Evolutionary conservation across 164 flowering plant species (phyloP).

Genomic region (Berberis thunbergii): DNA sequence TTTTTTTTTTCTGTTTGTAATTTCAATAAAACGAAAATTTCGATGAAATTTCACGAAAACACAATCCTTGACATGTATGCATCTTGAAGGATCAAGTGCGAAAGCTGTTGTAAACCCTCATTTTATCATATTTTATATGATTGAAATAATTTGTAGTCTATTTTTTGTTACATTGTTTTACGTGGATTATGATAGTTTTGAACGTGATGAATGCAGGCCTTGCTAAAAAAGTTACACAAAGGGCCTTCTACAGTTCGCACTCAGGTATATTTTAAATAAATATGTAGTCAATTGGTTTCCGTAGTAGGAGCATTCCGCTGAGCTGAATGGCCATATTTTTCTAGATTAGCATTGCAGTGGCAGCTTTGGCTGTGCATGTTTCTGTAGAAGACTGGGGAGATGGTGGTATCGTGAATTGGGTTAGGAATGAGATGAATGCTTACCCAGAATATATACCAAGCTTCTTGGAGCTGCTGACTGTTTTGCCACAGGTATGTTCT

Average conservation of each 20-base stretch:
- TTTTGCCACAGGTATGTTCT: slow-evolving; percentile 77
- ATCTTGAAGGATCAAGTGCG: too few species aligned
- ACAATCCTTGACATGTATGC: too few species aligned
- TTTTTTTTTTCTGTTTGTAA: too few species aligned
- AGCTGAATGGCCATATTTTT: slow-evolving; percentile 16
- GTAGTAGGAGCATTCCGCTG: background rate
- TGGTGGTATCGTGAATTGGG: slow-evolving; percentile 91
- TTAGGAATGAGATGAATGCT: slow-evolving; percentile 80
- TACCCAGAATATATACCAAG: slow-evolving; percentile 78
- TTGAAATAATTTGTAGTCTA: background rate
- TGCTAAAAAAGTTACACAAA: slow-evolving; percentile 70
- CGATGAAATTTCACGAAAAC: too few species aligned
- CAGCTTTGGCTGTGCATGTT: slow-evolving; percentile 97
- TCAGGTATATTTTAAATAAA: slow-evolving; percentile 34
- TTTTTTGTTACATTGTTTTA: background rate
- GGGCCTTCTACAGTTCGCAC: slow-evolving; percentile 96
- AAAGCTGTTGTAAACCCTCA: too few species aligned
- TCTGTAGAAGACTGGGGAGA: slow-evolving; percentile 94
- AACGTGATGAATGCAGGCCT: slow-evolving; percentile 44
- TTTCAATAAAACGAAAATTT: too few species aligned
- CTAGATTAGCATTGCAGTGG: slow-evolving; percentile 97
- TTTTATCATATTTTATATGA: too few species aligned
- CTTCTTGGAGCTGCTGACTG: slow-evolving; percentile 85
- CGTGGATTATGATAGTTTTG: slow-evolving; percentile 8
- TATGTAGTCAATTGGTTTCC: background rate